Conservation (phyloP, 148 eudicot species). For the Rhododendron kiyosumense region DNA sequence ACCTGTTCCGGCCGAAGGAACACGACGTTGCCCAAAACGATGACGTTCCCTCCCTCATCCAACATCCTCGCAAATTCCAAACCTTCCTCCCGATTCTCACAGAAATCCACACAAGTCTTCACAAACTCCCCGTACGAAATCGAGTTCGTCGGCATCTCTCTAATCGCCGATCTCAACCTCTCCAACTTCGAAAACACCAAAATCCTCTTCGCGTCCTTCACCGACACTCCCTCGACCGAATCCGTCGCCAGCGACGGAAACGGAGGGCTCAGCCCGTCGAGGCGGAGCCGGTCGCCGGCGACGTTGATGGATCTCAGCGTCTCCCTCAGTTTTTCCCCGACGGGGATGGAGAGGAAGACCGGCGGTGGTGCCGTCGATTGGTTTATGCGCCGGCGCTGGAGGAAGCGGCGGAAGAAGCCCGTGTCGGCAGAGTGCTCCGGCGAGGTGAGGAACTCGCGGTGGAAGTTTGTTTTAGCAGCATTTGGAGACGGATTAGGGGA, state of each 20-base stretch:
- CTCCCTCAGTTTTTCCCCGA: conserved; percentile 50
- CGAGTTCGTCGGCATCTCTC: conserved; percentile 24
- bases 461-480: conserved; percentile 22
- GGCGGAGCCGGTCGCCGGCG: conserved; percentile 21
- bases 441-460: conserved; percentile 21
- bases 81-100: conserved; percentile 29
- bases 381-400: conserved; percentile 38
- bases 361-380: conserved; percentile 27
- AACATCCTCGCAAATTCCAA: conserved; percentile 46
- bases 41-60: conserved; percentile 55
- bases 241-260: neutral
- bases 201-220: conserved; percentile 43
- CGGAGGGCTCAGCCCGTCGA: conserved; percentile 29
- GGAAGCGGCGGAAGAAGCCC: conserved; percentile 39
- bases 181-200: conserved; percentile 31
- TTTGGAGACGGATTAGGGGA: conserved; percentile 8
- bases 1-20: conserved; percentile 69
- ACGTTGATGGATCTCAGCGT: conserved; percentile 22
- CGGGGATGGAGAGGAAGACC: conserved; percentile 33
- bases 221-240: conserved; percentile 19
- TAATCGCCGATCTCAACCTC: conserved; percentile 35
- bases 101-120: conserved; percentile 28
- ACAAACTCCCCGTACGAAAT: conserved; percentile 40
- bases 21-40: conserved; percentile 54
- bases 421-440: conserved; percentile 22